phyloP scores from a whole-genome alignment of 306 rosid species.

The Malus domestica region DNA sequence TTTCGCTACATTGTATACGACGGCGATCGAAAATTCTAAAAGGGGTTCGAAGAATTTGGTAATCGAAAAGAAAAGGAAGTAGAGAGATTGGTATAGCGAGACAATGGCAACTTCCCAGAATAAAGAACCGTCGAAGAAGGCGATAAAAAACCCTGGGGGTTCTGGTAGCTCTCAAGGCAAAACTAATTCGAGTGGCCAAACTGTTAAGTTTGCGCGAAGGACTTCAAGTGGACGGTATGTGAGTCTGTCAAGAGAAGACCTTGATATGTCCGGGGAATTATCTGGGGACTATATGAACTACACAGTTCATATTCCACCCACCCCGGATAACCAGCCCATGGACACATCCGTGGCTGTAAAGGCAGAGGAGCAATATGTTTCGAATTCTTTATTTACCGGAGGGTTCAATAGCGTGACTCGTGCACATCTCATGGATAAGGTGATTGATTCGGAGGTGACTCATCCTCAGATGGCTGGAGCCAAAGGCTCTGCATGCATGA shows the following conservation, averaged over 20 bases:
- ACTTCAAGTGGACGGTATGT: conserved; percentile 86
- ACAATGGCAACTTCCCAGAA: conserved; percentile 50
- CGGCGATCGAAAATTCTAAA: background rate
- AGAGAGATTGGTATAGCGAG: background rate
- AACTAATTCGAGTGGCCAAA: conserved; percentile 35
- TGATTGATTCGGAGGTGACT: conserved; percentile 72
- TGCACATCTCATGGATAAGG: conserved; percentile 91
- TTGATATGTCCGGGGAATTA: conserved; percentile 67
- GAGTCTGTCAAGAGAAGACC: conserved; percentile 72
- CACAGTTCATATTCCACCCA: conserved; percentile 85
- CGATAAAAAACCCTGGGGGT: conserved; percentile 38
- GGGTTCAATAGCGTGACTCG: conserved; percentile 89
- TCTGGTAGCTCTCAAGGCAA: conserved; percentile 34
- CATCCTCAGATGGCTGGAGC: conserved; percentile 98
- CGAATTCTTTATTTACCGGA: conserved; percentile 75
- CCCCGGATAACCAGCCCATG: conserved; percentile 84
- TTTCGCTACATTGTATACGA: background rate
- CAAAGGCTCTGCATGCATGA: conserved; percentile 68
- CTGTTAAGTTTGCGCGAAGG: conserved; percentile 70
- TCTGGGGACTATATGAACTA: conserved; percentile 76
- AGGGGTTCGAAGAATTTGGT: background rate
- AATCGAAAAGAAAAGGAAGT: background rate
- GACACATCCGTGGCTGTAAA: conserved; percentile 62
- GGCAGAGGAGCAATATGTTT: conserved; percentile 87
- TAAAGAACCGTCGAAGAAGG: conserved; percentile 64